phyloP scores from a whole-genome alignment of 805 yeast genomes.

The Torulaspora indica region DNA sequence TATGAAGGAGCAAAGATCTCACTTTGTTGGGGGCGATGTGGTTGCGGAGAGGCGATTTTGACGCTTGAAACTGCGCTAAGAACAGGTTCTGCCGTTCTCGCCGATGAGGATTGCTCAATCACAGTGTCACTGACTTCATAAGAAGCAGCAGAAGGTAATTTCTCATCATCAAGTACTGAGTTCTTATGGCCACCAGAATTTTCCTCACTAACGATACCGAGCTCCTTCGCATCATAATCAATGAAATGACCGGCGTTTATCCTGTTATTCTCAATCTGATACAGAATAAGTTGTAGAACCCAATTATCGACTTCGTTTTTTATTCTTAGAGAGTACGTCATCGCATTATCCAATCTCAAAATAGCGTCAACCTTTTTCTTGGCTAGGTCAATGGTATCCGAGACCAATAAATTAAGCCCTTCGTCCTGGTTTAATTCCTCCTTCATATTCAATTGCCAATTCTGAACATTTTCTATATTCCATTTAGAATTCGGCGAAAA shows the following conservation, averaged over 20 bases:
- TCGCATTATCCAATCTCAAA: conserved; percentile 63
- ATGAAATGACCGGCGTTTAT: conserved; percentile 9
- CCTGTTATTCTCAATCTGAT: conserved; percentile 52
- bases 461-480: conserved; percentile 45
- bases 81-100: background rate
- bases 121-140: conserved; percentile 1
- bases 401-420: conserved; percentile 56
- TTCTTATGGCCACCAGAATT: background rate
- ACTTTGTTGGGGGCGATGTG: conserved; percentile 20
- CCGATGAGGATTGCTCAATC: background rate
- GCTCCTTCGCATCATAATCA: background rate
- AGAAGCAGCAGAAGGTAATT: conserved; percentile 6
- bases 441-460: conserved; percentile 32
- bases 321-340: conserved; percentile 69
- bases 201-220: background rate
- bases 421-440: conserved; percentile 40
- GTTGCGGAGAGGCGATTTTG: conserved; percentile 26
- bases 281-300: conserved; percentile 58
- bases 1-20: conserved; percentile 41
- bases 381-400: conserved; percentile 61
- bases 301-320: conserved; percentile 71
- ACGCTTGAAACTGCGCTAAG: conserved; percentile 6
- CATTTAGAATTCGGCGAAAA: conserved; percentile 59
- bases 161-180: background rate
- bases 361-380: conserved; percentile 65